These are phyloP conservation scores for Rauvolfia tetraphylla DNA, from an alignment of 257 asterid genomes.

Conservation along the genomic window DNA sequence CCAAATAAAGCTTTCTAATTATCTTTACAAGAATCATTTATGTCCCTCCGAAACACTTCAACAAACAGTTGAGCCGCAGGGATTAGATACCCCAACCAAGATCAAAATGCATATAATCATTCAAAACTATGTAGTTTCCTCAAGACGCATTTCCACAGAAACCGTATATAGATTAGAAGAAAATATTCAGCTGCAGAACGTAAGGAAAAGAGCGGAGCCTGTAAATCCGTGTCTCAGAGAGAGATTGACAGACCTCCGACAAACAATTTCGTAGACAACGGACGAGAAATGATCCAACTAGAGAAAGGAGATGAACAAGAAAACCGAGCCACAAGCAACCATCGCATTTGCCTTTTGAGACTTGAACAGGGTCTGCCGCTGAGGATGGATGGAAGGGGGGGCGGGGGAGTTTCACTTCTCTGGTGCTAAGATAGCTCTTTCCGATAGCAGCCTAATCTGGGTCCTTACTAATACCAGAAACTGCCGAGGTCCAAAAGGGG, in stretches of 20 bases:
- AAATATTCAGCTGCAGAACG: neutral
- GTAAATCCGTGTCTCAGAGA: neutral
- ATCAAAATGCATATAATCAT: neutral
- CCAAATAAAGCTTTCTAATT: neutral
- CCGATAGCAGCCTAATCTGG: too few relatives aligned
- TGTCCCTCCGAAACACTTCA: slow-evolving; percentile 5
- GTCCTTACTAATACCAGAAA: too few relatives aligned
- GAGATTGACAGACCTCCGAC: slow-evolving; percentile 20
- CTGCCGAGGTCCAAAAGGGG: too few relatives aligned
- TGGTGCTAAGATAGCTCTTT: too few relatives aligned
- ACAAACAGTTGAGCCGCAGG: slow-evolving; percentile 3
- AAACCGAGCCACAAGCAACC: neutral
- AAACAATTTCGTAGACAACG: slow-evolving; percentile 22
- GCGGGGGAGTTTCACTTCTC: too few relatives aligned
- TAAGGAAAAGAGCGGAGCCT: neutral
- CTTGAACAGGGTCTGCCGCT: neutral
- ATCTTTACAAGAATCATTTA: neutral
- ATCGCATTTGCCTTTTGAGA: slow-evolving; percentile 3
- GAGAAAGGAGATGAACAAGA: slow-evolving; percentile 4
- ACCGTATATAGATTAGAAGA: neutral
- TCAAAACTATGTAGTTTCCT: neutral
- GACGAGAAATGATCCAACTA: slow-evolving; percentile 14
- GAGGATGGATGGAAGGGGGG: too few relatives aligned
- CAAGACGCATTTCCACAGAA: neutral
- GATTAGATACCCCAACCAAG: neutral